phyloP scores from a whole-genome alignment of 1,284 basidiomycete species.

The Fomitopsis schrenkii region DNA sequence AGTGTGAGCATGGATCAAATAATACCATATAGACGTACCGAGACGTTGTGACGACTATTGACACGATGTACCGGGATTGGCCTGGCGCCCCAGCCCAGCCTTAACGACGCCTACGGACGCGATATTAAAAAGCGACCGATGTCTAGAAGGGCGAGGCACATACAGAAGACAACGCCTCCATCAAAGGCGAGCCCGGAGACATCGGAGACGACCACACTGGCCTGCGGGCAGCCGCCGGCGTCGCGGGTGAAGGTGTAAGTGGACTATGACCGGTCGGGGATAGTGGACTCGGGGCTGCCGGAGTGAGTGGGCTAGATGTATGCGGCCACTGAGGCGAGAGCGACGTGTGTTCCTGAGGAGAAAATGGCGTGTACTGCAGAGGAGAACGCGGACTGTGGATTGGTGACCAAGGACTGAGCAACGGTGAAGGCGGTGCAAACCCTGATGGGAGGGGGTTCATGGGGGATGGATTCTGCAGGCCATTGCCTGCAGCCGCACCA shows the following conservation, averaged over 20 bases:
- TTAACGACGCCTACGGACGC: conserved; percentile 18
- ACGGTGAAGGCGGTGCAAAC: neutral
- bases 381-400: neutral
- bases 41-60: neutral
- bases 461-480: neutral
- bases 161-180: conserved; percentile 43
- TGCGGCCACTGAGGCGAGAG: neutral
- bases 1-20: neutral
- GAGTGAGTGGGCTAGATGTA: neutral
- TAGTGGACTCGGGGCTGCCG: neutral
- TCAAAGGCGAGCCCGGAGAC: conserved; percentile 27
- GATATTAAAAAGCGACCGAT: neutral
- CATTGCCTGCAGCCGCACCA: neutral
- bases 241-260: neutral
- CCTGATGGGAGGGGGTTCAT: neutral
- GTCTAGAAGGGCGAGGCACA: conserved; percentile 8
- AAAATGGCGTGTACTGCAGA: neutral
- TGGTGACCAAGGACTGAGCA: neutral
- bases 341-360: neutral
- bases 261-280: neutral
- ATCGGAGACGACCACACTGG: conserved; percentile 24
- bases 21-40: neutral
- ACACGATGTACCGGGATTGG: conserved; percentile 12
- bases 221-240: neutral
- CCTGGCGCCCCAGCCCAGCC: conserved; percentile 18